Percentiles rank a stretch among this genome's conserved stretches.
phyloP scores from a whole-genome alignment of 2,329 filamentous ascomycete species.

The Apiospora saccharicola region DNA sequence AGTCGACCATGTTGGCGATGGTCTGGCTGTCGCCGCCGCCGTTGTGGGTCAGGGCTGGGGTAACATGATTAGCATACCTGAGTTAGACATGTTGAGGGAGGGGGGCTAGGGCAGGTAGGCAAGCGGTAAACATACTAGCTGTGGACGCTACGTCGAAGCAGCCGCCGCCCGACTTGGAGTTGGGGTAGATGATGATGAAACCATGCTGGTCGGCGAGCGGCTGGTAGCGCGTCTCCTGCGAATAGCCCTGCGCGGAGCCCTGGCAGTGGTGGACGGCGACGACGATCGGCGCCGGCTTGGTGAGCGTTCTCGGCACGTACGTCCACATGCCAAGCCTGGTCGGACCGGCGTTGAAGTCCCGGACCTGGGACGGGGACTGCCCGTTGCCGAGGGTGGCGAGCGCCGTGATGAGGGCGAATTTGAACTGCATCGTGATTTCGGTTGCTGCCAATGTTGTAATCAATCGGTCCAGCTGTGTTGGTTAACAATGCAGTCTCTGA shows the following conservation, averaged over 20 bases:
- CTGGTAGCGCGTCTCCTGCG: slow-evolving; percentile 56
- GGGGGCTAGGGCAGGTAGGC: too few relatives aligned
- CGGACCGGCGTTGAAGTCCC: slow-evolving; percentile 44
- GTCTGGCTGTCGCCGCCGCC: slow-evolving; percentile 62
- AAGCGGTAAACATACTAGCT: neutral
- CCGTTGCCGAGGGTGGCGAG: slow-evolving; percentile 5
- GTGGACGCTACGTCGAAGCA: slow-evolving; percentile 67
- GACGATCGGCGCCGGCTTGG: slow-evolving; percentile 54
- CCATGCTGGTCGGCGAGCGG: slow-evolving; percentile 49
- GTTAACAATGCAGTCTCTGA: too few relatives aligned
- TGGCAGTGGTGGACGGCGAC: slow-evolving; percentile 63
- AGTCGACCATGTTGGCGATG: slow-evolving; percentile 66
- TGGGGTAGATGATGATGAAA: slow-evolving; percentile 62
- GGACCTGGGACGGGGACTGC: slow-evolving; percentile 37
- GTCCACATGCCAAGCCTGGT: slow-evolving; percentile 55
- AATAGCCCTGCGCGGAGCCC: slow-evolving; percentile 58
- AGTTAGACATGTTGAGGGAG: neutral
- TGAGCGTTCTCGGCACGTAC: slow-evolving; percentile 46
- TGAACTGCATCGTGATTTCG: neutral
- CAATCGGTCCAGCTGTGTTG: too few relatives aligned
- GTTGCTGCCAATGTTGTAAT: accelerated
- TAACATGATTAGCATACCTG: neutral
- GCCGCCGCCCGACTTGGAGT: slow-evolving; percentile 55
- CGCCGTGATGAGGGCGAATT: neutral
- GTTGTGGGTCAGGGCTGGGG: slow-evolving; percentile 49